These are phyloP conservation scores for Akebia trifoliata DNA, from an alignment of 164 flowering plant genomes.

Conservation along the genomic window DNA sequence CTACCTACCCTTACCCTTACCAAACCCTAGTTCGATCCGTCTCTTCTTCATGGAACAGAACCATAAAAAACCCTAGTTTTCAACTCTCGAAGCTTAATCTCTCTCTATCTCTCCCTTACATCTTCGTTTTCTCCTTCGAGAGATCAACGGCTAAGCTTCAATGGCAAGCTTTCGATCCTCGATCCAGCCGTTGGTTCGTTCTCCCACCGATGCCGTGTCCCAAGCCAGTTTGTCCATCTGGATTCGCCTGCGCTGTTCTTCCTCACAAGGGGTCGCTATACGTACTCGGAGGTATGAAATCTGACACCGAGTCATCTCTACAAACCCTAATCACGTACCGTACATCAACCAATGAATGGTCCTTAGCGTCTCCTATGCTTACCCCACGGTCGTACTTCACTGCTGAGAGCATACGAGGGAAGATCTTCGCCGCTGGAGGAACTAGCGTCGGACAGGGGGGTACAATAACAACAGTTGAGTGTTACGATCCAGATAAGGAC, in stretches of 20 bases:
- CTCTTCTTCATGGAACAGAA: conserved; percentile 41
- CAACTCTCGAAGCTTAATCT: conserved; percentile 22
- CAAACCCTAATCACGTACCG: conserved; percentile 20
- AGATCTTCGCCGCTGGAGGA: conserved; percentile 44
- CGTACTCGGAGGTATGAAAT: conserved; percentile 43
- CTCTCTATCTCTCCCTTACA: conserved; percentile 31
- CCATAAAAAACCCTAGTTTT: conserved; percentile 31
- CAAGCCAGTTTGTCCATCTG: conserved; percentile 20
- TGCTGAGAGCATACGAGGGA: conserved; percentile 30
- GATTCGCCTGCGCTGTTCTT: conserved; percentile 35
- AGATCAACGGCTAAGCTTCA: conserved; percentile 35
- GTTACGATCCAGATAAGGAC: conserved; percentile 32
- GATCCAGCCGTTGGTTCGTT: conserved; percentile 41
- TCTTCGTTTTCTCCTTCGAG: conserved; percentile 40
- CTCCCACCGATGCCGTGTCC: conserved; percentile 46
- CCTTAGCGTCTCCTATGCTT: conserved; percentile 26
- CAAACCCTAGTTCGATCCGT: conserved; percentile 35
- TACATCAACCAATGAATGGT: conserved; percentile 40
- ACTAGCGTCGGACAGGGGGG: conserved; percentile 21
- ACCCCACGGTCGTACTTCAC: conserved; percentile 35
- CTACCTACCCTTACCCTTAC: conserved; percentile 43
- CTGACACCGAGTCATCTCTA: conserved; percentile 29
- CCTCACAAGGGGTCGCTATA: conserved; percentile 34
- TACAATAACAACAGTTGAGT: conserved; percentile 29
- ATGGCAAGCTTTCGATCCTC: conserved; percentile 56